A percentile compares a stretch with the other conserved stretches of the same genome.
phyloP scores from a whole-genome alignment of 768 basidiomycete genomes.

The Trametes coccinea region DNA sequence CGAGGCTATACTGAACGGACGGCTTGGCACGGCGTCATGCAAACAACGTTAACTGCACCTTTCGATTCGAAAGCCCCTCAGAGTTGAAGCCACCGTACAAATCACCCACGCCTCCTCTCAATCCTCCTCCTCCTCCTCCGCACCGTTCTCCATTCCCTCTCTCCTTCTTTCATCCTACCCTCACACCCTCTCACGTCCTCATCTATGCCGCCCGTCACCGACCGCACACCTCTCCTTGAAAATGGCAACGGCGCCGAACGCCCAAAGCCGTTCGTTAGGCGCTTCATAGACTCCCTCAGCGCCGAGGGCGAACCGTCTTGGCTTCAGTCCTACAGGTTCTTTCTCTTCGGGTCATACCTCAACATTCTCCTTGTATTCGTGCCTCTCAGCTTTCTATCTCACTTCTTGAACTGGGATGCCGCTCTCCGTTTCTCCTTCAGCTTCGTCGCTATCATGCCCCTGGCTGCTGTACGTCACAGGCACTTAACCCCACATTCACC shows the following conservation, averaged over 20 bases:
- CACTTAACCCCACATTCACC: background rate
- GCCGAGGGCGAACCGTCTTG: conserved; percentile 68
- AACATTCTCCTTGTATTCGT: conserved; percentile 81
- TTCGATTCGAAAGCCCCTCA: background rate
- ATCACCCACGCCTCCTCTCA: background rate
- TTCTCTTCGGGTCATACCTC: conserved; percentile 65
- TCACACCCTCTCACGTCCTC: conserved; percentile 8
- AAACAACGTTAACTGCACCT: background rate
- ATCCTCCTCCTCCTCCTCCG: no score
- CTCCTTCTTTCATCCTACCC: background rate
- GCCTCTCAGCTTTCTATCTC: conserved; percentile 67
- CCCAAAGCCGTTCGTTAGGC: conserved; percentile 31
- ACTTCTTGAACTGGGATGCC: conserved; percentile 73
- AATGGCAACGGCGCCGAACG: conserved; percentile 36
- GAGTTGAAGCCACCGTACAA: background rate
- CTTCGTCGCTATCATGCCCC: conserved; percentile 82
- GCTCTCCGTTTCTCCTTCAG: conserved; percentile 72
- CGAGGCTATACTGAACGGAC: background rate
- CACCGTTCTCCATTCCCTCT: background rate
- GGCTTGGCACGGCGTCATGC: background rate
- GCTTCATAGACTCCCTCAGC: conserved; percentile 44
- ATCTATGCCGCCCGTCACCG: conserved; percentile 35
- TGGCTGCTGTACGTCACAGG: conserved; percentile 66
- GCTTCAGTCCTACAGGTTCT: conserved; percentile 55
- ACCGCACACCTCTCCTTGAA: conserved; percentile 51